phyloP scores from a whole-genome alignment of 345 rosid genomes.

The Pugionium dolabratum region DNA sequence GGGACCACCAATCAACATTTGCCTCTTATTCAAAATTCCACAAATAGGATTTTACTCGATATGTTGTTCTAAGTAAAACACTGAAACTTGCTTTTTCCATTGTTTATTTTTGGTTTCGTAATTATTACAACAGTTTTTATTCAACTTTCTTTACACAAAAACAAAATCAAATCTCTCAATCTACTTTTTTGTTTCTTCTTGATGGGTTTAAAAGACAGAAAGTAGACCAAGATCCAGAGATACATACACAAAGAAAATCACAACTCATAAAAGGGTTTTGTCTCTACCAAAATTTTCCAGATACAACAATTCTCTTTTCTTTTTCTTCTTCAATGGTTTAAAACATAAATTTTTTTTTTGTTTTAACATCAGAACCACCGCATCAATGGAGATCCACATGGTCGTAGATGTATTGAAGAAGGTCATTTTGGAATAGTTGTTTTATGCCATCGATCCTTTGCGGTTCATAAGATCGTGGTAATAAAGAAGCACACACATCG shows the following conservation, averaged over 20 bases:
- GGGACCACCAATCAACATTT: too few relatives aligned
- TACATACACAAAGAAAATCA: slow-evolving; percentile 9
- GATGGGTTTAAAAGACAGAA: too few relatives aligned
- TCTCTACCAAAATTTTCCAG: slow-evolving; percentile 35
- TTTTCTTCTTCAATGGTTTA: slow-evolving; percentile 9
- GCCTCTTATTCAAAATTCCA: too few relatives aligned
- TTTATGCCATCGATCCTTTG: slow-evolving; percentile 42
- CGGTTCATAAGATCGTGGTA: slow-evolving; percentile 97
- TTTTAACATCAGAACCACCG: slow-evolving; percentile 12
- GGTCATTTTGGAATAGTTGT: background rate
- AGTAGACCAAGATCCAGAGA: slow-evolving; percentile 9
- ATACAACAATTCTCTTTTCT: slow-evolving; percentile 23
- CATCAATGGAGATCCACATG: background rate
- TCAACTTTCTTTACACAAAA: too few relatives aligned
- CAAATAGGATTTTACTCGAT: too few relatives aligned
- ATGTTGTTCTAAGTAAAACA: too few relatives aligned
- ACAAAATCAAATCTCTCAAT: too few relatives aligned
- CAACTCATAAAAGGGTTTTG: slow-evolving; percentile 10
- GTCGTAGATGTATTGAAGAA: background rate
- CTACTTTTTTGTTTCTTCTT: too few relatives aligned
- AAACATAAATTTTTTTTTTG: background rate
- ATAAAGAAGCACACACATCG: slow-evolving; percentile 89
- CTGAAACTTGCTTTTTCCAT: too few relatives aligned
- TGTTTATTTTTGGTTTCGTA: too few relatives aligned
- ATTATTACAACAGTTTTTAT: too few relatives aligned